Evolutionary conservation across 345 rosid genomes (phyloP), one percentile per base, ranked within the genome.

Genomic region (Euphorbia pulcherrima): DNA sequence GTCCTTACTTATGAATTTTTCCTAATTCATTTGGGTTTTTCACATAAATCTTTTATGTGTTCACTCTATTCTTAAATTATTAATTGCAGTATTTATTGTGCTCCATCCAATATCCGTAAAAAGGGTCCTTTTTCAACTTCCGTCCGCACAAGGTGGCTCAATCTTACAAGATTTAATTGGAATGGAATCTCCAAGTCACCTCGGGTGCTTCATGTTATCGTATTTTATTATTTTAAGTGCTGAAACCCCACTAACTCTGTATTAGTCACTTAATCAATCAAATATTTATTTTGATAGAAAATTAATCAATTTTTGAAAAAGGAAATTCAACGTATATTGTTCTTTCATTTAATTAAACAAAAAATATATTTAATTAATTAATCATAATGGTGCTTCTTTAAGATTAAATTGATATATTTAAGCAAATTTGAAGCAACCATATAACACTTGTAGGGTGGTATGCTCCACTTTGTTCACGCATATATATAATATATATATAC

Each of bases 401-500:
- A 48, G 54, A 18, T 48, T 48, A 17, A 51, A 29, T 11, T 13
- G 6, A 9, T 24, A 55, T 23, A 27, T 56, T n/a, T 56, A 26
- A 65, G 41, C 35, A 60, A 30, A 68, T 75, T 64, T 41, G 8
- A 48, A 52, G 75, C 68, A 74, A 77, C 77, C n/a, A n/a, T n/a
- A n/a, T 71, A 64, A 71, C 82, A 63, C 72, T 52, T 9, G 47
- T 72, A 63, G 68, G 79, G 83, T 71, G 77, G 74, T 81, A 76
- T 82, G 83, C 77, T 79, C 69, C 81, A 67, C 85, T 79, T 79
- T 79, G 68, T 68, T 20, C 71, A 39, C 71, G 37, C 82, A 80
- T 61, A 59, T 26, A 18, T n/a, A n/a, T n/a, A n/a, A n/a, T n/a
- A n/a, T n/a, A n/a, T n/a, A n/a, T n/a, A n/a, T 33, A 33, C 4